phyloP scores from a whole-genome alignment of 2,329 filamentous ascomycete genomes.

The Delphinella strobiligena region DNA sequence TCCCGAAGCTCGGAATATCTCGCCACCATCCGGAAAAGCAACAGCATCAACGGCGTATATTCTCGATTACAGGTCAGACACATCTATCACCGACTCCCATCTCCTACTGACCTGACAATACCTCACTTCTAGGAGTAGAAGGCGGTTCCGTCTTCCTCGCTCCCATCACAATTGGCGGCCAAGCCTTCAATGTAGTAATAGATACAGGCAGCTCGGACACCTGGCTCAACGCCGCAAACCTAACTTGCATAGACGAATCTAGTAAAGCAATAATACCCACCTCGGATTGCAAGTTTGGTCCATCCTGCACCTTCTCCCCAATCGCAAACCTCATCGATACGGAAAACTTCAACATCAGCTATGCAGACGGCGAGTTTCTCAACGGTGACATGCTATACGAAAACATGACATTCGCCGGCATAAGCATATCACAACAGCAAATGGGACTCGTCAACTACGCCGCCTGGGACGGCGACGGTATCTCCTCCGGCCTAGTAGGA shows the following conservation, averaged over 20 bases:
- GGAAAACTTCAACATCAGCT: slow-evolving; percentile 31
- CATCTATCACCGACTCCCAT: background rate
- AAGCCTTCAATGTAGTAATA: slow-evolving; percentile 26
- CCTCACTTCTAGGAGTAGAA: slow-evolving; percentile 9
- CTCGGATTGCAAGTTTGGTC: slow-evolving; percentile 22
- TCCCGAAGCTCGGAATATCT: slow-evolving; percentile 4
- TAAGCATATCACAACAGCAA: slow-evolving; percentile 33
- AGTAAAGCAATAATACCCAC: no score
- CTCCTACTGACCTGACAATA: slow-evolving; percentile 1
- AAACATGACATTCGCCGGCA: slow-evolving; percentile 32
- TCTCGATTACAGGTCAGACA: background rate
- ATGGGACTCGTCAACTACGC: slow-evolving; percentile 32
- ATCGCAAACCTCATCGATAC: slow-evolving; percentile 27
- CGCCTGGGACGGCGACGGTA: slow-evolving; percentile 20
- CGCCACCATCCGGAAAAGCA: slow-evolving; percentile 1
- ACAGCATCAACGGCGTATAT: slow-evolving; percentile 5
- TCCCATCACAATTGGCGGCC: slow-evolving; percentile 16
- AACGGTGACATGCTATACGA: slow-evolving; percentile 28
- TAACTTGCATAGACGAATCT: slow-evolving; percentile 20
- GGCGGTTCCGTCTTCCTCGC: slow-evolving; percentile 20
- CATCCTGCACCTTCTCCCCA: slow-evolving; percentile 18
- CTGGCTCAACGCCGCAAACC: slow-evolving; percentile 28
- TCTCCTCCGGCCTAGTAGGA: slow-evolving; percentile 38
- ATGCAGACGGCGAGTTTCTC: slow-evolving; percentile 31
- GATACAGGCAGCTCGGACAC: slow-evolving; percentile 39